Percentiles rank a stretch among this genome's conserved stretches.
phyloP scores from a whole-genome alignment of 768 basidiomycete species.

The Paxillus involutus region DNA sequence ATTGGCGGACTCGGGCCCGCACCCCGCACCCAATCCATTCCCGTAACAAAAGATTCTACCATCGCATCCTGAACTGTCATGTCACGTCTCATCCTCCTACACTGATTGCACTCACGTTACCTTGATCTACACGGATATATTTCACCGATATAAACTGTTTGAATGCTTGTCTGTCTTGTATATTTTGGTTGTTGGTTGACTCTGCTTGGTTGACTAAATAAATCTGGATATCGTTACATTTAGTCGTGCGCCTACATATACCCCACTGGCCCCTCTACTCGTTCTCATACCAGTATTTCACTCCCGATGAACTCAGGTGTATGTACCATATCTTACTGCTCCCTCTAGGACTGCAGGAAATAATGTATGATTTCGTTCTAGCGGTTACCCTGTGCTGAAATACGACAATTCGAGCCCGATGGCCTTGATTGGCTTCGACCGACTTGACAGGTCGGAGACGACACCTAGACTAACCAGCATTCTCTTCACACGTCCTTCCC shows the following conservation, averaged over 20 bases:
- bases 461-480: conserved; percentile 89
- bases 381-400: conserved; percentile 61
- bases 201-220: conserved; percentile 1
- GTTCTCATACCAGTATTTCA: conserved; percentile 21
- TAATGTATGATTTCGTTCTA: neutral
- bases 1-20: conserved; percentile 43
- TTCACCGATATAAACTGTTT: conserved; percentile 9
- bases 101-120: conserved; percentile 1
- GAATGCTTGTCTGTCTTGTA: conserved; percentile 9
- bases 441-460: conserved; percentile 84
- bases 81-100: neutral
- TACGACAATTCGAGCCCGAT: conserved; percentile 94
- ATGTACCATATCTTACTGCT: conserved; percentile 19
- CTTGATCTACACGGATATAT: conserved; percentile 11
- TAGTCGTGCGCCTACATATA: conserved; percentile 19
- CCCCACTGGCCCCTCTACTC: conserved; percentile 14
- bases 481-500: conserved; percentile 90
- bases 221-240: conserved; percentile 12
- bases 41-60: conserved; percentile 28
- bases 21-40: conserved; percentile 24
- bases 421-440: conserved; percentile 83
- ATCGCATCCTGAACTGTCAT: conserved; percentile 18
- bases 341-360: too few relatives aligned
- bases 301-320: conserved; percentile 12
- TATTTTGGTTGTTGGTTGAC: neutral